A percentile compares a stretch with the other conserved stretches of the same genome.
These are phyloP conservation scores for Arachnomyces sp. DNA, from an alignment of 2,329 filamentous ascomycete species.

Conservation along the genomic window DNA sequence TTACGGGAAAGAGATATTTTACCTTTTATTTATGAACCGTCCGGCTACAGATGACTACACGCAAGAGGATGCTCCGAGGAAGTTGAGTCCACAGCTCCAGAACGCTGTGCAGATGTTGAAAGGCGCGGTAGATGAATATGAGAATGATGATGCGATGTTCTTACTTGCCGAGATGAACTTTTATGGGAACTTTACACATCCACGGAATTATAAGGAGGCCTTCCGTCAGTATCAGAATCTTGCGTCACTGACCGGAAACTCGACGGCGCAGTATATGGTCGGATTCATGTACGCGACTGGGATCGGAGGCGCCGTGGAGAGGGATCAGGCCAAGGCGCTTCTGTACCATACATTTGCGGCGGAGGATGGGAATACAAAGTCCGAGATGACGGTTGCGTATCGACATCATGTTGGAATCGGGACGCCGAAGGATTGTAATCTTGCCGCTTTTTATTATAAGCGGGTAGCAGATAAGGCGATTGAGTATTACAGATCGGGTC, in stretches of 20 bases:
- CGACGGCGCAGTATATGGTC: conserved; percentile 90
- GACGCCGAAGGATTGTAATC: conserved; percentile 76
- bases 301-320: conserved; percentile 69
- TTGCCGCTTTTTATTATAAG: conserved; percentile 82
- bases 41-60: conserved; percentile 41
- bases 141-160: conserved; percentile 72
- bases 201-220: conserved; percentile 69
- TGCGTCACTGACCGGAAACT: conserved; percentile 71
- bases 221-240: conserved; percentile 76
- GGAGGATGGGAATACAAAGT: conserved; percentile 69
- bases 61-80: conserved; percentile 13
- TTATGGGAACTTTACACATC: conserved; percentile 86
- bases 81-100: conserved; percentile 37
- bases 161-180: conserved; percentile 93
- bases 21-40: conserved; percentile 58
- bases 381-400: conserved; percentile 90
- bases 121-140: conserved; percentile 47
- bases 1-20: conserved; percentile 57
- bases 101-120: conserved; percentile 54
- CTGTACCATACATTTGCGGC: conserved; percentile 94
- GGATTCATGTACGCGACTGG: conserved; percentile 95
- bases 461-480: conserved; percentile 90
- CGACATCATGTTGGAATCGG: conserved; percentile 80
- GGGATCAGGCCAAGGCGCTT: conserved; percentile 83
- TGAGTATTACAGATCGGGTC: conserved; percentile 76